Base-by-base conservation (phyloP, 2,329 filamentous ascomycete species). In the Neonectria neomacrospora region DNA sequence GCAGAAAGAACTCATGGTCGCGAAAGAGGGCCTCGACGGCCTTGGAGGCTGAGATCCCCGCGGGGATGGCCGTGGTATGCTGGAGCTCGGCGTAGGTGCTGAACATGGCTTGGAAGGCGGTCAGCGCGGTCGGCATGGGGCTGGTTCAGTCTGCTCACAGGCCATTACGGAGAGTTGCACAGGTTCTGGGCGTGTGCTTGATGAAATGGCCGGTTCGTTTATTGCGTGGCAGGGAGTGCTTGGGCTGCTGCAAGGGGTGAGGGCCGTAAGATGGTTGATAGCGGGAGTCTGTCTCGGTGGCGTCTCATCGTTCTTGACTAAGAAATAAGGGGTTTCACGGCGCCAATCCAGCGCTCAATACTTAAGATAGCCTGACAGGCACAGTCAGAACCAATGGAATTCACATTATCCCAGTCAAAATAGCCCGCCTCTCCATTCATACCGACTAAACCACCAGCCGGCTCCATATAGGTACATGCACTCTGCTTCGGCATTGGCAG, bases 1-100 rank as follows among this genome's bases (percentile, higher is more conserved):
- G 66, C 48, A 88, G 78, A 74, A 86, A 84, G 75, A 83, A 83
- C 34, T 77, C 78, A 68, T 86, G 82, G 68, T 85, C 80, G 26
- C 85, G 85, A 28, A 88, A 81, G 30, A 88, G 81, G 56, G 81
- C 77, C 28, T 78, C 73, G 32, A 86, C 69, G n/a, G 75, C 80
- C 47, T 77, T 75, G 22, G 77, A 68, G 14, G 65, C 71, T 37
- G 79, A 71, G 39, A 74, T 73, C 30, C 74, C 78, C 2, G 72
- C 63, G 0, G 84, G 83, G 58, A 86, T 74, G 55, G 77, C 68
- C 30, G 82, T 80, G 39, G 71, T 70, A 74, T 86, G 82, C 54
- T 73, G 69, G 18, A 86, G 58, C 32, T 75, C 77, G 30, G 78
- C 77, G 6, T 79, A 80, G 39, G 79, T 80, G 65, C 75, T 82